phyloP scores from a whole-genome alignment of 1,284 basidiomycete genomes.

The Blastosporella zonata region DNA sequence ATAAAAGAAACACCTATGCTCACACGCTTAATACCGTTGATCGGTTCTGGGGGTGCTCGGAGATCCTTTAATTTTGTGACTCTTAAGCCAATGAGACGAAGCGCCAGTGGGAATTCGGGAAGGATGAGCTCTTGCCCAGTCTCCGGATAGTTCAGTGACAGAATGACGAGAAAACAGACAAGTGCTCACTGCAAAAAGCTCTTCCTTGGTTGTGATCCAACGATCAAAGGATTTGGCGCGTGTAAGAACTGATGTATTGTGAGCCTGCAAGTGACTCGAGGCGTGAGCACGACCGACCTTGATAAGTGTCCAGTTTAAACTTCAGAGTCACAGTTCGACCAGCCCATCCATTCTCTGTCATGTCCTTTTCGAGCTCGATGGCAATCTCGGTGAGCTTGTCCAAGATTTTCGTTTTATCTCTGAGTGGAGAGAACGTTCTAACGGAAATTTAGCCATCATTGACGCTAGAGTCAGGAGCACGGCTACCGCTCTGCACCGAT shows the following conservation, averaged over 20 bases:
- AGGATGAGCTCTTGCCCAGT: slow-evolving; percentile 81
- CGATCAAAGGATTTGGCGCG: slow-evolving; percentile 75
- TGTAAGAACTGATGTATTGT: slow-evolving; percentile 61
- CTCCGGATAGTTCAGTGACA: slow-evolving; percentile 19
- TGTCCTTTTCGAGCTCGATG: slow-evolving; percentile 75
- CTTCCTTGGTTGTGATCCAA: slow-evolving; percentile 76
- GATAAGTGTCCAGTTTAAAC: slow-evolving; percentile 77
- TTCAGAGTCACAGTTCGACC: slow-evolving; percentile 79
- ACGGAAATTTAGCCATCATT: background rate
- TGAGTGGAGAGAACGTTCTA: slow-evolving; percentile 76
- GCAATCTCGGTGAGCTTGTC: slow-evolving; percentile 77
- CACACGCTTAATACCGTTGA: slow-evolving; percentile 62
- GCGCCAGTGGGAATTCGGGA: slow-evolving; percentile 71
- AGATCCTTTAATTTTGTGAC: slow-evolving; percentile 85
- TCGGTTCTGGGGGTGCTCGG: slow-evolving; percentile 40
- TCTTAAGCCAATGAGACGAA: slow-evolving; percentile 80
- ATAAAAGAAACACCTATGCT: slow-evolving; percentile 19
- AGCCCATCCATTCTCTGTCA: slow-evolving; percentile 67
- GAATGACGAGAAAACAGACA: background rate
- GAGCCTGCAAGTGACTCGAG: background rate
- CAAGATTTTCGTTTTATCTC: slow-evolving; percentile 64
- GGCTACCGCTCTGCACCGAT: slow-evolving; percentile 83
- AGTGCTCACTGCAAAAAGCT: slow-evolving; percentile 62
- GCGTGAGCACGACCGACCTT: slow-evolving; percentile 43
- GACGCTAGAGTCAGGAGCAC: background rate